Evolutionary conservation across 768 basidiomycete species (phyloP).

Genomic region (Xerocomellus intermedius): DNA sequence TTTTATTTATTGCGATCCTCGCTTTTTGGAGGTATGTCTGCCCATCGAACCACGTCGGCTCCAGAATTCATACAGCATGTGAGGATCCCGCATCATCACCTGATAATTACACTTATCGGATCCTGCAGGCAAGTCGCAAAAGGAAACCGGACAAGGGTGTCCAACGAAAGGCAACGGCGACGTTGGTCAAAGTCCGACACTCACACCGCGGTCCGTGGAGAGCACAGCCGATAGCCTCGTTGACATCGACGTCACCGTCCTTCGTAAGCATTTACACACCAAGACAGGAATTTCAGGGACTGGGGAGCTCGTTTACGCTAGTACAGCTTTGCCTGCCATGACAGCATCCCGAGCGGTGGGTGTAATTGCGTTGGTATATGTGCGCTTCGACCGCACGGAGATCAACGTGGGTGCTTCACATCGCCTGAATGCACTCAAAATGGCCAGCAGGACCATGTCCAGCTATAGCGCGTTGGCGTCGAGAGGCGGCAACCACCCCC

Average conservation of each 20-base stretch:
- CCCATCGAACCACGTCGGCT: conserved; percentile 6
- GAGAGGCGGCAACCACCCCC: conserved; percentile 6
- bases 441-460: conserved; percentile 8
- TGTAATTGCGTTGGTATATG: conserved; percentile 11
- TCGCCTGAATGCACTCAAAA: conserved; percentile 20
- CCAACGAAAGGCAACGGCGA: conserved; percentile 20
- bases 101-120: conserved; percentile 25
- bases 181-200: conserved; percentile 23
- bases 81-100: conserved; percentile 13
- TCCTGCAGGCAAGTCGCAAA: conserved; percentile 24
- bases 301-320: conserved; percentile 12
- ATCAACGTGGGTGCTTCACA: conserved; percentile 23
- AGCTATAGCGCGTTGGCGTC: conserved; percentile 10
- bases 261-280: conserved; percentile 15
- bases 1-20: conserved; percentile 2
- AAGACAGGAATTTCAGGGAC: conserved; percentile 26
- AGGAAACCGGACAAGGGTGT: conserved; percentile 16
- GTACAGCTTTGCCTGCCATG: conserved; percentile 19
- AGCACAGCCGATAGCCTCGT: conserved; percentile 30
- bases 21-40: conserved; percentile 12
- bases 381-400: conserved; percentile 25
- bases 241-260: conserved; percentile 6
- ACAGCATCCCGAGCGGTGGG: conserved; percentile 30
- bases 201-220: conserved; percentile 5
- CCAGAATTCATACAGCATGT: conserved; percentile 14